Base-by-base conservation (phyloP, 2,329 filamentous ascomycete genomes). In the Calonectria pteridis region DNA sequence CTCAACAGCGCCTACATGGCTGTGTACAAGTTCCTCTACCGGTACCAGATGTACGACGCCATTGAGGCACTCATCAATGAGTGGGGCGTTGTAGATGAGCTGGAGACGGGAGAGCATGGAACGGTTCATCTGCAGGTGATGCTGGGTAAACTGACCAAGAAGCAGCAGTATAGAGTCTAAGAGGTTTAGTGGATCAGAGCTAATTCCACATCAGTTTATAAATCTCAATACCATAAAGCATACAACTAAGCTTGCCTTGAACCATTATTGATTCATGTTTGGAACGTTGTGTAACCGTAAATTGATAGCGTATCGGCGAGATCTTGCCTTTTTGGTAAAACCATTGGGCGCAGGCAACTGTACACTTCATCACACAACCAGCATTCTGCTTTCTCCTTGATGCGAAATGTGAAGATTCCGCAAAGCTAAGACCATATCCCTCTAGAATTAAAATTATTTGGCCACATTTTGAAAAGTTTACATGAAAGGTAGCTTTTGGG, bases 1-100 rank as follows among this genome's bases (percentile, higher is more conserved):
- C 18, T 71, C 14, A 63, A 71, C 10, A 71, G 62, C 37, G 62
- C 33, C 9, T 62, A 16, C 51, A 58, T 16, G n/a, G 51, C 14
- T 14, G 49, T 51, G 49, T 51, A 51, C 49, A 28, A 51, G 1
- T 51, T 28, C 26, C 10, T 51, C 26, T 51, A 16, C 26, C 23
- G 26, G 49, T 51, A 51, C n/a, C 49, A 14, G 6, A 28, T 51
- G 49, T 51, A 16, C 7, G 49, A 51, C 23, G 49, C 26, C 26
- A 51, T 51, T 9, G 4, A 7, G 7, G 49, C 26, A 18, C n/a
- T 51, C 13, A 13, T 29, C 26, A 18, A 51, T 7, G 26, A 28
- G 14, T 51, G 49, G 49, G 26, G 49, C 13, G 29, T 26, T 26
- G 49, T 51, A 28, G 49, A 51, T 51, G 49, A 51, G 49, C 26